These are phyloP conservation scores for Metschnikowia picachoensis DNA, from an alignment of 805 yeast species.

Conservation along the genomic window DNA sequence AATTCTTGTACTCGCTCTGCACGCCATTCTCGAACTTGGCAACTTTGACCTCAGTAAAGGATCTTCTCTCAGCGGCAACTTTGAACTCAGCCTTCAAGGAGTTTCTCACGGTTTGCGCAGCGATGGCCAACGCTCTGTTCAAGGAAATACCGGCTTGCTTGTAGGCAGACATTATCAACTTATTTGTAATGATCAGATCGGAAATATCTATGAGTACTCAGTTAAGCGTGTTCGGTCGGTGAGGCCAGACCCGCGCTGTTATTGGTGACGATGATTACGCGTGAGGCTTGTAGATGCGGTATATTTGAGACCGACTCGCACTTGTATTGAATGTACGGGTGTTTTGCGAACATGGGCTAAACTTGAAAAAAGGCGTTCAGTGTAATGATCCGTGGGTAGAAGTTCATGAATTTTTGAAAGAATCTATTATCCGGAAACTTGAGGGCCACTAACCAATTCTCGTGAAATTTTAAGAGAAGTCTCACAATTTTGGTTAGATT, in stretches of 20 bases:
- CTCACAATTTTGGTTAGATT: too few relatives aligned
- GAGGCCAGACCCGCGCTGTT: conserved; percentile 10
- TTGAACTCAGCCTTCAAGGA: conserved; percentile 85
- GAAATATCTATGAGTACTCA: not conserved
- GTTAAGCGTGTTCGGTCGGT: conserved; percentile 9
- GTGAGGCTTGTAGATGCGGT: conserved; percentile 1
- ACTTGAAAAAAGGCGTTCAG: too few relatives aligned
- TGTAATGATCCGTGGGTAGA: too few relatives aligned
- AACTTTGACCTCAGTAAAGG: conserved; percentile 67
- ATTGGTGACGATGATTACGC: conserved; percentile 20
- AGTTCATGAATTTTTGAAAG: too few relatives aligned
- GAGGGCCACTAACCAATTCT: too few relatives aligned
- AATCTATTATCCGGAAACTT: too few relatives aligned
- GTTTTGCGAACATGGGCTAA: too few relatives aligned
- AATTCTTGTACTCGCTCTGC: conserved; percentile 36
- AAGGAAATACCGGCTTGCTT: conserved; percentile 52
- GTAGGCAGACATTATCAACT: conserved; percentile 40
- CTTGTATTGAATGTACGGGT: too few relatives aligned
- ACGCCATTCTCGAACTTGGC: conserved; percentile 71
- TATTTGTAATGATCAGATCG: not conserved
- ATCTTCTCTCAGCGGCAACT: conserved; percentile 69
- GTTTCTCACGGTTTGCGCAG: conserved; percentile 84
- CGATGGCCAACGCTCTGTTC: conserved; percentile 86
- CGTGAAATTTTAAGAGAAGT: not conserved
- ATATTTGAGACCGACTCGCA: conserved; percentile 1